Evolutionary conservation across 2,329 filamentous ascomycete species (phyloP).

Genomic region (Xylariaceae sp.): DNA sequence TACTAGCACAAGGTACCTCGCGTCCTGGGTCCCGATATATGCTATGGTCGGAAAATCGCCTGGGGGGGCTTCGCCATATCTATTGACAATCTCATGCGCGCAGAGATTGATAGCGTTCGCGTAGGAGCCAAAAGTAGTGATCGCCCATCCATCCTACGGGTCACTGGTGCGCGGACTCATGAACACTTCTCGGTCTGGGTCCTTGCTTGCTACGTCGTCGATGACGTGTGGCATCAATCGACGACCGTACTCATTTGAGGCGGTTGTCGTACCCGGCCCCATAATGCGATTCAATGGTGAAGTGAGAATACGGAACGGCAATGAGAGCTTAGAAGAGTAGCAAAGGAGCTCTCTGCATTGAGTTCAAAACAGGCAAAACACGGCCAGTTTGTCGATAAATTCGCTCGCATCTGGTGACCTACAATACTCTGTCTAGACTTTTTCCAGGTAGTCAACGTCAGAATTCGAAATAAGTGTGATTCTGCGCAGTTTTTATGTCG

Average conservation of each 20-base stretch:
- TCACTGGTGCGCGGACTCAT: slow-evolving; percentile 31
- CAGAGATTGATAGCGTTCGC: slow-evolving; percentile 38
- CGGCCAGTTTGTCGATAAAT: no score
- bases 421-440: no score
- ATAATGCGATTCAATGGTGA: no score
- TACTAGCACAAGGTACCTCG: slow-evolving; percentile 18
- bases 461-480: no score
- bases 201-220: slow-evolving; percentile 32
- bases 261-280: not conserved
- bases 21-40: slow-evolving; percentile 39
- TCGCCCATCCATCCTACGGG: slow-evolving; percentile 36
- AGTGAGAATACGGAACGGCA: no score
- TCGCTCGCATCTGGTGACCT: no score
- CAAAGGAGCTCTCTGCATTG: no score
- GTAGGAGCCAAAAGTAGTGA: slow-evolving; percentile 32
- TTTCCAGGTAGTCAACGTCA: no score
- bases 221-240: slow-evolving; percentile 37
- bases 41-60: slow-evolving; percentile 36
- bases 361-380: no score
- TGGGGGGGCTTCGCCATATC: slow-evolving; percentile 21
- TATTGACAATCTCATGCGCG: slow-evolving; percentile 32
- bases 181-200: slow-evolving; percentile 33
- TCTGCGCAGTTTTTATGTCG: no score
- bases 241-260: slow-evolving; percentile 3
- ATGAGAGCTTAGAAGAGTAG: no score